phyloP scores from a whole-genome alignment of 2,329 filamentous ascomycete species.

The Bisporella sp. region DNA sequence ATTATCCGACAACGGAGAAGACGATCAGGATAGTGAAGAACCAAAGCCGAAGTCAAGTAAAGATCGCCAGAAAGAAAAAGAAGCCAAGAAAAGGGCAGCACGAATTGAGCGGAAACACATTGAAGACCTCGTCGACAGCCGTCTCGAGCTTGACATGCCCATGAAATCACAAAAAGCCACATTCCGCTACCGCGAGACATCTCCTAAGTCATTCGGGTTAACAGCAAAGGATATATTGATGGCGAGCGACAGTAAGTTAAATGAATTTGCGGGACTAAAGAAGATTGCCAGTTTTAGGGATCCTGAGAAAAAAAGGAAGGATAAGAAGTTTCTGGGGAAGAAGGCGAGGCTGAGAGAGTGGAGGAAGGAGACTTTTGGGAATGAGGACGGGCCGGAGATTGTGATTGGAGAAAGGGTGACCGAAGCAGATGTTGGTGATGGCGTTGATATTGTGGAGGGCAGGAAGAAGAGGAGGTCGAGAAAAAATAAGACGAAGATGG shows the following conservation, averaged over 20 bases:
- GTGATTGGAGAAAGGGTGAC: constrained; percentile 11
- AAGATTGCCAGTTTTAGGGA: constrained; percentile 90
- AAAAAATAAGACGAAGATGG: constrained; percentile 22
- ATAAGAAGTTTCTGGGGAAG: constrained; percentile 85
- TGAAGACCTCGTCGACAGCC: constrained; percentile 77
- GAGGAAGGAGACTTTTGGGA: constrained; percentile 60
- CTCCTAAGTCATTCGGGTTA: constrained; percentile 82
- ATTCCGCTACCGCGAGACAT: constrained; percentile 94
- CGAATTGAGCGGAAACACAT: constrained; percentile 77
- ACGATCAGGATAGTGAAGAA: constrained; percentile 35
- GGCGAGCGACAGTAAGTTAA: constrained; percentile 80
- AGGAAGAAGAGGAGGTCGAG: constrained; percentile 46
- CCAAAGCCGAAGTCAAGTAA: constrained; percentile 52
- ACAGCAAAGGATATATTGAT: constrained; percentile 83
- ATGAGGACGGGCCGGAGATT: constrained; percentile 33
- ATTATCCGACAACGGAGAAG: constrained; percentile 46
- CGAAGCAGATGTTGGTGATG: constrained; percentile 15
- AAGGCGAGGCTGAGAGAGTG: constrained; percentile 87
- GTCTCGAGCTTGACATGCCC: constrained; percentile 66
- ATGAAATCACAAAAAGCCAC: constrained; percentile 45
- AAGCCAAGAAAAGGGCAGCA: constrained; percentile 60
- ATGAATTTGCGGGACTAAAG: constrained; percentile 88
- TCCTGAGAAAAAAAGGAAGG: constrained; percentile 78
- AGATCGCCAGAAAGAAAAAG: constrained; percentile 51
- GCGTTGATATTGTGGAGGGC: constrained; percentile 30